A percentile compares a stretch with the other conserved stretches of the same genome.
Evolutionary conservation across 2,329 filamentous ascomycete genomes (phyloP).

Genomic region (Colletotrichum lupini): DNA sequence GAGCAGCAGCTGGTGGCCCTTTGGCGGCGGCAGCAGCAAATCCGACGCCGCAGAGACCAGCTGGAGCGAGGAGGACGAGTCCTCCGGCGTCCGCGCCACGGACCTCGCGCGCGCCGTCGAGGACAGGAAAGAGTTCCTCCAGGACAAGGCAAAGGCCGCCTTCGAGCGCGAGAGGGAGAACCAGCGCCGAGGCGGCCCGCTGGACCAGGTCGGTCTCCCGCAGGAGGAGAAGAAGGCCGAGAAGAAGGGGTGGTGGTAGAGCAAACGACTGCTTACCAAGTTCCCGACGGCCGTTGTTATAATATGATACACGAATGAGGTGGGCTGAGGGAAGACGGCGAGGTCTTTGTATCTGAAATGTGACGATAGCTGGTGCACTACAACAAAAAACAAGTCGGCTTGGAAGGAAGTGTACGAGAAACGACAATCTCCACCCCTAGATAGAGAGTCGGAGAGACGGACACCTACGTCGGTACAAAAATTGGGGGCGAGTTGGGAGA

Average conservation of each 20-base stretch:
- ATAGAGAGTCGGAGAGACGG: not conserved
- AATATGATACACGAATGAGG: constrained; percentile 19
- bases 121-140: constrained; percentile 45
- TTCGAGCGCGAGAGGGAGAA: constrained; percentile 63
- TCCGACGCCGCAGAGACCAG: constrained; percentile 46
- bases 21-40: constrained; percentile 50
- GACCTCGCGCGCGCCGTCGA: constrained; percentile 46
- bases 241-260: constrained; percentile 61
- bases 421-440: not conserved
- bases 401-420: not conserved
- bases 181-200: constrained; percentile 60
- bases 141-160: constrained; percentile 54
- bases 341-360: not conserved
- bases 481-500: not conserved
- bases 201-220: constrained; percentile 60
- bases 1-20: constrained; percentile 47
- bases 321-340: not conserved
- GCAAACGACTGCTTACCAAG: not conserved
- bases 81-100: constrained; percentile 41
- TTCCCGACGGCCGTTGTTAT: constrained; percentile 4
- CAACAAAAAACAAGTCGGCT: not conserved
- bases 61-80: constrained; percentile 47
- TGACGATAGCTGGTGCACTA: constrained; percentile 20
- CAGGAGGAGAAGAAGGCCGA: constrained; percentile 40
- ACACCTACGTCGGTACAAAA: not conserved